A percentile compares a stretch with the other conserved stretches of the same genome.
Conservation (phyloP, 2,329 filamentous ascomycete species). For the Mariannaea sp. region DNA sequence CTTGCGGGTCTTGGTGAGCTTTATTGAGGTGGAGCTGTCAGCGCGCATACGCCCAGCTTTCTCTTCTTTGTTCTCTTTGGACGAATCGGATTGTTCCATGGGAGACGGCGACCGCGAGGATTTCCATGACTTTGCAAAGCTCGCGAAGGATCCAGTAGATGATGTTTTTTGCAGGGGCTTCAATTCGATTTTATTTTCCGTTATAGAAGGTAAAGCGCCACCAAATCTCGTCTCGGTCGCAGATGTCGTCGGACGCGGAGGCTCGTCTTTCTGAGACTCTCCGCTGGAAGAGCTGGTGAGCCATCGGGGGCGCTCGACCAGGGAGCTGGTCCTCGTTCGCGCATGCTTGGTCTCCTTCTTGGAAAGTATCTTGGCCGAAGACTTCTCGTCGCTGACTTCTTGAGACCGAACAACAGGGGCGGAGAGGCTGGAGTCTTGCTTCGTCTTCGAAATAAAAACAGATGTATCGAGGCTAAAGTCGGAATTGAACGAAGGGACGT, state of each 20-base stretch:
- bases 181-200: conserved; percentile 24
- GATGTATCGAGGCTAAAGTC: conserved; percentile 54
- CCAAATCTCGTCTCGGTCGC: conserved; percentile 30
- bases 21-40: conserved; percentile 33
- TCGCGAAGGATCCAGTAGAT: conserved; percentile 53
- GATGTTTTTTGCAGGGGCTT: conserved; percentile 44
- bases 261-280: conserved; percentile 31
- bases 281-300: conserved; percentile 52
- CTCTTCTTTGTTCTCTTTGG: conserved; percentile 30
- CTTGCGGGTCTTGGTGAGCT: conserved; percentile 36
- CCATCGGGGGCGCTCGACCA: conserved; percentile 58
- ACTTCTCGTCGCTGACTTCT: conserved; percentile 26
- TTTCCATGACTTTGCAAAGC: conserved; percentile 59
- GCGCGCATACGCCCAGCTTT: conserved; percentile 31
- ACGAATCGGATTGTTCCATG: conserved; percentile 35
- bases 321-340: conserved; percentile 50
- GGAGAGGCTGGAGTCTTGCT: conserved; percentile 20
- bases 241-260: conserved; percentile 36
- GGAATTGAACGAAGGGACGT: conserved; percentile 59
- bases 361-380: conserved; percentile 23
- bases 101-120: conserved; percentile 56
- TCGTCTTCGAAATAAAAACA: conserved; percentile 44
- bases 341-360: conserved; percentile 17
- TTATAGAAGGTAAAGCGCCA: conserved; percentile 14
- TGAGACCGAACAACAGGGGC: conserved; percentile 30